Evolutionary conservation across 1,284 basidiomycete species (phyloP), one percentile per base, ranked within the genome.

Genomic region (Cutaneotrichosporon cutaneum): DNA sequence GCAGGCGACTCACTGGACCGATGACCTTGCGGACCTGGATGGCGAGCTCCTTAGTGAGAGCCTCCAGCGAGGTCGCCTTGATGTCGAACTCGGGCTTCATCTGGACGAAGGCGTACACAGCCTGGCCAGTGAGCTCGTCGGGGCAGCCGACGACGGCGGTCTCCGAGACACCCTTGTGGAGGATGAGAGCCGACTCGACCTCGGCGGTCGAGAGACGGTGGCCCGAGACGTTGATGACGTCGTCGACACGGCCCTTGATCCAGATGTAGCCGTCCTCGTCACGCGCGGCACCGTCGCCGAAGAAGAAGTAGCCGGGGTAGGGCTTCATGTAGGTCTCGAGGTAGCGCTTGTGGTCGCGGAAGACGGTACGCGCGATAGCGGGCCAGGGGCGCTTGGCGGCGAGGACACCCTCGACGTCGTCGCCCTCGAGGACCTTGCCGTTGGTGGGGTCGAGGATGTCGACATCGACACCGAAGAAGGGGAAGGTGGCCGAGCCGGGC

Each of bases 151-250:
- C 91, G 27, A 95, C 93, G 54, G 94, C 94, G 1, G 94, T 92
- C 84, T 99, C 95, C 5, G 94, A 93, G 42, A 98, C 93, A 68
- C 94, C 95, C 65, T 87, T 86, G 83, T 98, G 94, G 71, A 90
- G 81, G 78, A 97, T 95, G 56, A 99, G 84, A 3, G 94, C 94
- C 6, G 90, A 92, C 82, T 99, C 95, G 69, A 99, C 95, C 82
- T 99, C 95, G 62, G 95, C 94, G 0, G 95, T 99, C 45, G 92
- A 95, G 59, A 99, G 83, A 76, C 96, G 89, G 80, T 99, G 95
- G 3, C 95, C 96, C 42, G 95, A 96, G 35, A 95, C 92, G 80
- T 79, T 79, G 76, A 79, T 79, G 45, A 79, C 77, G 60, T 79
- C 76, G 80, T 99, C 95, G 48, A 99, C 88, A 72, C 95, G 89